phyloP scores from a whole-genome alignment of 1,284 basidiomycete genomes.

The Pisolithus thermaeus region DNA sequence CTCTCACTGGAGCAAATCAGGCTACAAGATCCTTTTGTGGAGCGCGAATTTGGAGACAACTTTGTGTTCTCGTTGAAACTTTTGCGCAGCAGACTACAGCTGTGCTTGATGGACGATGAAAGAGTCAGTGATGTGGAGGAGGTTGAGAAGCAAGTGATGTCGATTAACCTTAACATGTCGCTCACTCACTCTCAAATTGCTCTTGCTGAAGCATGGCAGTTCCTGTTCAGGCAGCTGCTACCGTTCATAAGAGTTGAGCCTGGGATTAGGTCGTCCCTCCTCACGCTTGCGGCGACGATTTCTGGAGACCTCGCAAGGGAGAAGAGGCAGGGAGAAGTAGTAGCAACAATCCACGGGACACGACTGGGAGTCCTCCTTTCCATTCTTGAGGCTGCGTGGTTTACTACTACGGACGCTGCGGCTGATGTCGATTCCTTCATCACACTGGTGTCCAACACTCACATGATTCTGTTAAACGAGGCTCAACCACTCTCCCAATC shows the following conservation, averaged over 20 bases:
- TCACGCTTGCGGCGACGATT: constrained; percentile 58
- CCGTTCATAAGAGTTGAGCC: constrained; percentile 60
- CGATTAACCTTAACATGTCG: constrained; percentile 82
- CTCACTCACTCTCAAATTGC: constrained; percentile 74
- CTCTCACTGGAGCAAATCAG: constrained; percentile 61
- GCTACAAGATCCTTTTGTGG: constrained; percentile 53
- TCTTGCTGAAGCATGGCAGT: constrained; percentile 76
- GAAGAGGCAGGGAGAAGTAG: constrained; percentile 74
- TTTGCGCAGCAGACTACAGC: constrained; percentile 48
- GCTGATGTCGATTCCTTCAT: constrained; percentile 57
- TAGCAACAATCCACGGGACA: constrained; percentile 76
- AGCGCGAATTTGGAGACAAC: constrained; percentile 75
- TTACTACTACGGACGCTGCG: constrained; percentile 54
- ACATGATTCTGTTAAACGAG: constrained; percentile 66
- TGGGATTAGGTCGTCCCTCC: constrained; percentile 47
- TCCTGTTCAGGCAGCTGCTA: constrained; percentile 59
- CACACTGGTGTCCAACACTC: constrained; percentile 54
- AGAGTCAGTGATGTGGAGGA: constrained; percentile 38
- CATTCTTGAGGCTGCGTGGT: constrained; percentile 76
- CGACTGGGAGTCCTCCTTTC: constrained; percentile 71
- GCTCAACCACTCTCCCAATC: constrained; percentile 73
- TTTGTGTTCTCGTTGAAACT: constrained; percentile 65
- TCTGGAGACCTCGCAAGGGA: constrained; percentile 68
- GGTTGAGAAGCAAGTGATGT: constrained; percentile 48
- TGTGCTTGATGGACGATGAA: constrained; percentile 39